Base-by-base conservation (phyloP, 805 yeast genomes). In the Wickerhamiella hasegawae region DNA sequence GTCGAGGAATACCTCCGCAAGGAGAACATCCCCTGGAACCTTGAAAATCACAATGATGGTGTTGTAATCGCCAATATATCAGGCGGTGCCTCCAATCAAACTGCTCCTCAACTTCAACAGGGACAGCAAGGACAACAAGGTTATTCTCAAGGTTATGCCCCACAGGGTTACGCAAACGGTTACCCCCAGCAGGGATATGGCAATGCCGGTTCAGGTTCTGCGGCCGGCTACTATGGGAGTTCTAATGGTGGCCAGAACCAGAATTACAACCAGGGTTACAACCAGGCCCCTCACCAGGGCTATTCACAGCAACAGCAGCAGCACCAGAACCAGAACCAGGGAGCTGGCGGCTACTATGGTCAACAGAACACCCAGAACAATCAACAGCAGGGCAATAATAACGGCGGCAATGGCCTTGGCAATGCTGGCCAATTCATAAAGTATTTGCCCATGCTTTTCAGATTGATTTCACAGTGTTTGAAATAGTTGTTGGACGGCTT, bases 41-140 rank as follows among this genome's bases (percentile, higher is more conserved):
- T 78, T 24, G 87, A 84, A 46, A 62, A 64, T 2, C 68, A 76
- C 36, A 87, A 87, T 53, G 42, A 78, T 2, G 97, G 97, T 22
- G 94, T 85, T 3, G 53, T 85, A 40, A 63, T 79, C 9, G 71
- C 85, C 37, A 77, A 77, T 45, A 64, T 82, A 36, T 45, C 53
- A n/a, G 58, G 60, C 17, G 67, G 70, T 3, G 55, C 24, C 8
- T 8, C 24, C 11, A 22, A 22, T 11, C 11, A 9, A 8, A 8
- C 24, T 22, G 10, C 24, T 9, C 24, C 24, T 11, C 10, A 11
- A 22, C 24, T 9, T 8, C 24, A 8, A 9, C 24, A 22, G 24
- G 24, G 24, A 22, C 24, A 56, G 14, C 23, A 17, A n/a, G 28
- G 14, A 4, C 22, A 34, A 17, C 23, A 20, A 19, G n/a, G n/a